Evolutionary conservation across 1,284 basidiomycete genomes (phyloP), one percentile per base, ranked within the genome.

Genomic region (Apiotrichum mycotoxinovorans): DNA sequence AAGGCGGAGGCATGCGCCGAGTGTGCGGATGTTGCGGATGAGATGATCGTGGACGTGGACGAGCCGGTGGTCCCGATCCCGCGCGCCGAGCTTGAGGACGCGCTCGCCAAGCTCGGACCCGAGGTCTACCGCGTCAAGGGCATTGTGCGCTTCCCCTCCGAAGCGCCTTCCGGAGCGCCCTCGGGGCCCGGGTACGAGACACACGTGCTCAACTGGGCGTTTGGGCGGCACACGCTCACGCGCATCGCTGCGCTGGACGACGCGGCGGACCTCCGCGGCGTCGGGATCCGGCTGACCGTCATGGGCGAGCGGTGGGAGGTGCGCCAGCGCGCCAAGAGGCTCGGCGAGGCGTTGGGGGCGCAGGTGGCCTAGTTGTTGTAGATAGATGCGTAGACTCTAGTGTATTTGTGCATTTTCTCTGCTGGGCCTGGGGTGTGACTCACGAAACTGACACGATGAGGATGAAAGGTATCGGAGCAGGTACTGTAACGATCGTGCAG

Each of bases 221-320:
- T 94, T 75, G 89, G 89, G 20, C 82, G 90, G 49, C 85, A 83
- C 70, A 89, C 91, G 35, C 78, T 93, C 46, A 85, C 81, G 4
- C 70, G 70, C 8, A 69, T 80, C 23, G 66, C 69, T 11, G 63
- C 72, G 18, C 74, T 79, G n/a, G 74, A 74, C 41, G 63, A 71
- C 20, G 73, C 69, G 11, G 58, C 73, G 27, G 59, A 68, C 34
- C 62, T 67, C 62, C 73, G 61, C 64, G 79, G 74, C 8, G 74
- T 76, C 55, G 66, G 73, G 26, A 68, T 90, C 34, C 80, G 81
- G 51, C 66, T 93, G 69, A 94, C 89, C 7, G 82, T 88, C 33
- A 95, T 95, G 91, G 91, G 91, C 17, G 87, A 89, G 70, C 80
- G 86, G 37, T 89, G 89, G 17, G 88, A 91, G 72, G 84, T 91